Percentiles rank a stretch among this genome's conserved stretches.
Conservation (phyloP, 768 basidiomycete species). For the Serendipita sp. region DNA sequence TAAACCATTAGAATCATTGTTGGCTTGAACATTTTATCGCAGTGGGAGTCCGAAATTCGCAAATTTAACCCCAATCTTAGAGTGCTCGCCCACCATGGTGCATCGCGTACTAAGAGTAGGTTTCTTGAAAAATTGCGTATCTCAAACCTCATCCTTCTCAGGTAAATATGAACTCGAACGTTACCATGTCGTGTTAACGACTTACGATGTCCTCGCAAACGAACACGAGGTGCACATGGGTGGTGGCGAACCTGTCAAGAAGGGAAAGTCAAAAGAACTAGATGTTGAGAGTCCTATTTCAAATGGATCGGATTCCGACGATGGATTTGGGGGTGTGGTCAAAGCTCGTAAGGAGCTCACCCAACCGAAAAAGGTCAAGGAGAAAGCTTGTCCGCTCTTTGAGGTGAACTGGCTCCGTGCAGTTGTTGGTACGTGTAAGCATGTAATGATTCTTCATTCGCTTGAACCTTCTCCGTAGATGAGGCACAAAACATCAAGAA, state of each 20-base stretch:
- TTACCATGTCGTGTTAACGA: slow-evolving; percentile 38
- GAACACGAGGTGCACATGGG: slow-evolving; percentile 46
- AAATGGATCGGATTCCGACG: slow-evolving; percentile 25
- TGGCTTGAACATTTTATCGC: slow-evolving; percentile 56
- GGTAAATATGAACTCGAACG: slow-evolving; percentile 18
- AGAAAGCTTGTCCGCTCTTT: slow-evolving; percentile 44
- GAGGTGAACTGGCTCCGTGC: slow-evolving; percentile 73
- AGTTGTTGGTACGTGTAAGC: slow-evolving; percentile 47
- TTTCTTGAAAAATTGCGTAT: neutral
- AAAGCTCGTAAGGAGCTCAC: slow-evolving; percentile 23
- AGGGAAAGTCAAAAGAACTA: slow-evolving; percentile 21
- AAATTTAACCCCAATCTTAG: slow-evolving; percentile 51
- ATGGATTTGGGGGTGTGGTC: neutral
- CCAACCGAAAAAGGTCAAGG: slow-evolving; percentile 25
- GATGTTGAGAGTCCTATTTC: slow-evolving; percentile 19
- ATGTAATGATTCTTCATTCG: neutral
- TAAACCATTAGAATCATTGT: neutral
- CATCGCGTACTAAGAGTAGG: slow-evolving; percentile 51
- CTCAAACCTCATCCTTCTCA: slow-evolving; percentile 18
- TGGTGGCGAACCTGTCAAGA: slow-evolving; percentile 35
- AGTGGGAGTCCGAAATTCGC: slow-evolving; percentile 79
- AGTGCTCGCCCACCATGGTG: slow-evolving; percentile 75
- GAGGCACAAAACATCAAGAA: slow-evolving; percentile 95
- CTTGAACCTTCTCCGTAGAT: slow-evolving; percentile 30
- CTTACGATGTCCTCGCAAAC: slow-evolving; percentile 69